A percentile compares a stretch with the other conserved stretches of the same genome.
phyloP scores from a whole-genome alignment of 2,329 filamentous ascomycete species.

The Capronia epimyces region DNA sequence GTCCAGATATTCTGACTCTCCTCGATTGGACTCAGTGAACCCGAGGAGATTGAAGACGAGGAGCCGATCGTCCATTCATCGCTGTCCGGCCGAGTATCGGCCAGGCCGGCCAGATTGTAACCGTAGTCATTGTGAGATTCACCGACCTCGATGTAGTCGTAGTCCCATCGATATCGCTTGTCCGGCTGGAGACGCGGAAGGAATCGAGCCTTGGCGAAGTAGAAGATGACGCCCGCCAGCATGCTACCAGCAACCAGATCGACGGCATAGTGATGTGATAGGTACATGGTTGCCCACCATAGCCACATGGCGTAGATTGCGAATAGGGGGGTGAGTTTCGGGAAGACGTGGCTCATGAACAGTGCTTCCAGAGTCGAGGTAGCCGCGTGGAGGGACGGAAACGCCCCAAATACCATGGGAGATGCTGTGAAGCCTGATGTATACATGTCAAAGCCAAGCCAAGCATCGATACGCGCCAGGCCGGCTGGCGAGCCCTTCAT shows the following conservation, averaged over 20 bases:
- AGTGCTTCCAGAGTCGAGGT: slow-evolving; percentile 84
- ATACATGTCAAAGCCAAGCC: slow-evolving; percentile 90
- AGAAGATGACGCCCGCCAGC: slow-evolving; percentile 71
- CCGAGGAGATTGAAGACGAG: slow-evolving; percentile 67
- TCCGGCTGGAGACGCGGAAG: slow-evolving; percentile 75
- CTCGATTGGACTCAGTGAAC: slow-evolving; percentile 57
- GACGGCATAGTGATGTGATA: slow-evolving; percentile 94
- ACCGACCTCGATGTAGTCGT: slow-evolving; percentile 85
- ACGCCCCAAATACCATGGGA: slow-evolving; percentile 88
- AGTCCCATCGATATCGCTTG: slow-evolving; percentile 89
- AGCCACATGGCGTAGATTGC: slow-evolving; percentile 84
- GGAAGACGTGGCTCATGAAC: slow-evolving; percentile 91
- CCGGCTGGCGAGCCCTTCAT: slow-evolving; percentile 87
- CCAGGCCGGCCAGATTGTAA: slow-evolving; percentile 53
- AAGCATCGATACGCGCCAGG: slow-evolving; percentile 76
- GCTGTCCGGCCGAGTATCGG: slow-evolving; percentile 58
- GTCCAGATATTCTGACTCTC: slow-evolving; percentile 48
- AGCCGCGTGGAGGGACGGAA: slow-evolving; percentile 86
- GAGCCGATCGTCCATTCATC: slow-evolving; percentile 90
- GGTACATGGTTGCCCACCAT: slow-evolving; percentile 98
- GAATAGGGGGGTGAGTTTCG: slow-evolving; percentile 71
- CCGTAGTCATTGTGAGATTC: slow-evolving; percentile 52
- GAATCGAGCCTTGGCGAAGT: slow-evolving; percentile 72
- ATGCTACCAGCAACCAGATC: slow-evolving; percentile 84
- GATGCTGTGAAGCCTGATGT: slow-evolving; percentile 87